These are phyloP conservation scores for Aspergillus transmontanensis DNA, from an alignment of 2,329 filamentous ascomycete species.

Conservation along the genomic window DNA sequence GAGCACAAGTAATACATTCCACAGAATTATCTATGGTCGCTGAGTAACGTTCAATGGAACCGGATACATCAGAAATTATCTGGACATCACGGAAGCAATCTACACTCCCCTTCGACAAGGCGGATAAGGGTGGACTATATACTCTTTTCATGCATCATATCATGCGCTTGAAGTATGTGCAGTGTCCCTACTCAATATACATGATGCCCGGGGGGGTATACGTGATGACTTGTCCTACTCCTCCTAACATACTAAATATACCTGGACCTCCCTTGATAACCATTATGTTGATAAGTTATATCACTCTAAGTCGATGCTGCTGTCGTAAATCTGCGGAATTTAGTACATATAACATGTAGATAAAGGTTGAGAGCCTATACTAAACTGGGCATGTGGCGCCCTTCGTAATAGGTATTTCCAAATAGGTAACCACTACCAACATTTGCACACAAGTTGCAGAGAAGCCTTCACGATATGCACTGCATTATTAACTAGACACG, in stretches of 20 bases:
- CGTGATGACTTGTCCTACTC: too few relatives aligned
- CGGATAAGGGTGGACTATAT: not conserved
- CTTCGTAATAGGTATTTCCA: not conserved
- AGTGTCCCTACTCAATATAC: not conserved
- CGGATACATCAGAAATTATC: not conserved
- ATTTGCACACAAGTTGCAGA: not conserved
- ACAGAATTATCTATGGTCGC: not conserved
- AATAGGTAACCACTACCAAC: not conserved
- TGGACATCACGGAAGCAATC: not conserved
- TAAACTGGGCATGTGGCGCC: too few relatives aligned
- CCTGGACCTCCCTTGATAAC: too few relatives aligned
- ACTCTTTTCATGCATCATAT: too few relatives aligned
- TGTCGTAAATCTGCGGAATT: too few relatives aligned
- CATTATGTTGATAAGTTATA: too few relatives aligned
- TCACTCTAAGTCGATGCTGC: too few relatives aligned
- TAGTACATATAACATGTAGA: not conserved
- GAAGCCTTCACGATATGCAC: too few relatives aligned
- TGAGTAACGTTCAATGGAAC: not conserved
- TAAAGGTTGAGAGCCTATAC: not conserved
- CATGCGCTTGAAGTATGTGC: too few relatives aligned
- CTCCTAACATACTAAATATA: too few relatives aligned
- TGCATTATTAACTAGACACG: too few relatives aligned
- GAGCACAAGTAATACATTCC: not conserved
- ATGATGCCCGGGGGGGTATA: rapidly evolving
- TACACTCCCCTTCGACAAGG: not conserved